Evolutionary conservation across 2,329 filamentous ascomycete species (phyloP).

Genomic region (Zymoseptoria pseudotritici): DNA sequence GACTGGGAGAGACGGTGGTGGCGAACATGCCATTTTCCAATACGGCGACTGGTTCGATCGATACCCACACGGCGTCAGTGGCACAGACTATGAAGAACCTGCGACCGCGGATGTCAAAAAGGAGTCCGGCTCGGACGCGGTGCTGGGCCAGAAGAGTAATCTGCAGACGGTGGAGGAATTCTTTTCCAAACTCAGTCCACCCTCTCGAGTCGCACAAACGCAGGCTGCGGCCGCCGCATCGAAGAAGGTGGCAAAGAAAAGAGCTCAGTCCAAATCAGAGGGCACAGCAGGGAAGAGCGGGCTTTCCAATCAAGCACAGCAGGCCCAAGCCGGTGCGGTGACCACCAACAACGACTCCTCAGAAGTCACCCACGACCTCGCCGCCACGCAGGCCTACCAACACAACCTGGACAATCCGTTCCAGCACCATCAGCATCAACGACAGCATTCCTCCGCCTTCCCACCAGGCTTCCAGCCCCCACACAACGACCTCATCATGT

Average conservation of each 20-base stretch:
- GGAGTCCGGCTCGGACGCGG: slow-evolving; percentile 77
- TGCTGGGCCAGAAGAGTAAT: slow-evolving; percentile 80
- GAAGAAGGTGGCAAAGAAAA: slow-evolving; percentile 25
- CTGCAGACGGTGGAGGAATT: slow-evolving; percentile 94
- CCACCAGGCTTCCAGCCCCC: slow-evolving; percentile 23
- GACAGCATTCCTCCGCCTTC: slow-evolving; percentile 36
- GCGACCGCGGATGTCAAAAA: slow-evolving; percentile 55
- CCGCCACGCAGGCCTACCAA: slow-evolving; percentile 8
- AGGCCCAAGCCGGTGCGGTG: slow-evolving; percentile 13
- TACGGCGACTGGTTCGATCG: slow-evolving; percentile 97
- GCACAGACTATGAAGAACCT: slow-evolving; percentile 74
- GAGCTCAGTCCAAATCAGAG: slow-evolving; percentile 23
- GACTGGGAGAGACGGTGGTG: slow-evolving; percentile 28
- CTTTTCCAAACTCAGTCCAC: slow-evolving; percentile 70
- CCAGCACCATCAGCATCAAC: slow-evolving; percentile 26
- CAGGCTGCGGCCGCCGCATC: slow-evolving; percentile 26
- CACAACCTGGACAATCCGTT: slow-evolving; percentile 24
- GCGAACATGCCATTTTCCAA: slow-evolving; percentile 67
- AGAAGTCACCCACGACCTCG: slow-evolving; percentile 18
- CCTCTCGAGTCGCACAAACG: slow-evolving; percentile 31
- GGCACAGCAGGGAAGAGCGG: background rate
- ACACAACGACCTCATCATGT: slow-evolving; percentile 26
- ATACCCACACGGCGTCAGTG: slow-evolving; percentile 85
- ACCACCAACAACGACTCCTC: slow-evolving; percentile 7
- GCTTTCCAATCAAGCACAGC: slow-evolving; percentile 3